These are phyloP conservation scores for Darksidea phi DNA, from an alignment of 495 filamentous ascomycete genomes.

Conservation along the genomic window DNA sequence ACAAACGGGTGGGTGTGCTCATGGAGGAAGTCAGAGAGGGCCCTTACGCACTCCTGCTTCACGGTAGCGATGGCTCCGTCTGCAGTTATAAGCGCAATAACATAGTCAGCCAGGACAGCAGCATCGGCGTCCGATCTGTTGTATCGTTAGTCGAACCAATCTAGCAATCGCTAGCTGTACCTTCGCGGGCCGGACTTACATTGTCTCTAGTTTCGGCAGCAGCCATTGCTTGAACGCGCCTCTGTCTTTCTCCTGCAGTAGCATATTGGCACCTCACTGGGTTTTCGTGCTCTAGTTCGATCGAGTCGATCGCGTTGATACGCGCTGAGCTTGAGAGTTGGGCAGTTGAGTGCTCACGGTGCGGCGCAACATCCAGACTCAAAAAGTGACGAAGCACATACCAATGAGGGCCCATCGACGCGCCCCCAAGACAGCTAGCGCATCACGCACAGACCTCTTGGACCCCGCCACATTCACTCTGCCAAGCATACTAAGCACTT, in stretches of 20 bases:
- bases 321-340: no score
- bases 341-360: no score
- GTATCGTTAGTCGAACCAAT: conserved; percentile 11
- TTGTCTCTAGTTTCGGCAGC: conserved; percentile 83
- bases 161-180: conserved; percentile 6
- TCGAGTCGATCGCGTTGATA: no score
- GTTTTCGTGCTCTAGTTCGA: neutral
- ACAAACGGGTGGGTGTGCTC: conserved; percentile 78
- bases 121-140: conserved; percentile 87
- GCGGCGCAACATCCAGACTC: no score
- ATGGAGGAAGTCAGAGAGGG: conserved; percentile 83
- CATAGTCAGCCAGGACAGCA: conserved; percentile 93
- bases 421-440: neutral
- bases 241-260: conserved; percentile 74
- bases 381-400: no score
- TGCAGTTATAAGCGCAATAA: conserved; percentile 81
- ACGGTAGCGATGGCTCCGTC: conserved; percentile 75
- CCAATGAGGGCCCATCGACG: no score
- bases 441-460: neutral
- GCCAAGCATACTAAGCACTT: no score
- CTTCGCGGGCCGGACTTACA: conserved; percentile 69
- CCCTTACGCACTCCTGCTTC: conserved; percentile 68
- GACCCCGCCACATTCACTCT: conserved; percentile 4
- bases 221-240: conserved; percentile 82
- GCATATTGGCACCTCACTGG: conserved; percentile 52